Percentiles rank a stretch among this genome's conserved stretches.
These are phyloP conservation scores for Senna tora DNA, from an alignment of 306 rosid species.

Conservation along the genomic window DNA sequence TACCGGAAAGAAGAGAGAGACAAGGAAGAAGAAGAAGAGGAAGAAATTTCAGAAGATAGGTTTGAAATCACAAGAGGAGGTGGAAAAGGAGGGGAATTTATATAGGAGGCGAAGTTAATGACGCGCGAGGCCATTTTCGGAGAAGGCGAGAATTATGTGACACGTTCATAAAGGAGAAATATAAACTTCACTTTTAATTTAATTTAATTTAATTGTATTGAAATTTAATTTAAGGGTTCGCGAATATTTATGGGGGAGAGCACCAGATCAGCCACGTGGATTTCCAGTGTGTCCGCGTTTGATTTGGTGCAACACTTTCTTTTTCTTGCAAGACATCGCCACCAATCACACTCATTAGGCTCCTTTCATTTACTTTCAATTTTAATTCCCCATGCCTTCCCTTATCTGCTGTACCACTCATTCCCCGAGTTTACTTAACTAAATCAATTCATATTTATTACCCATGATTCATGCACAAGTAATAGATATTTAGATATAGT, in stretches of 20 bases:
- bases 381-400: not conserved
- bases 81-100: slow-evolving; percentile 33
- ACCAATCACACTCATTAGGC: not conserved
- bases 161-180: slow-evolving; percentile 25
- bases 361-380: slow-evolving; percentile 8
- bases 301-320: not conserved
- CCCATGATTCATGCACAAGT: too few species aligned
- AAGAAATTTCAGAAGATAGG: not conserved
- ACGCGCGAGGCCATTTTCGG: slow-evolving; percentile 46
- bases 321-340: not conserved
- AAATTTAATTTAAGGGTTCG: not conserved
- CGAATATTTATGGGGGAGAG: slow-evolving; percentile 50
- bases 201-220: not conserved
- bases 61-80: slow-evolving; percentile 24
- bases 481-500: too few species aligned
- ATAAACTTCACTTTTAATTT: not conserved
- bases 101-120: slow-evolving; percentile 24
- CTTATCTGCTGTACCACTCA: too few species aligned
- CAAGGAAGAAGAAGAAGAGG: not conserved
- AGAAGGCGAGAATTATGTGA: slow-evolving; percentile 47
- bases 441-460: too few species aligned
- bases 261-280: slow-evolving; percentile 63
- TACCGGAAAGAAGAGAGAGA: not conserved
- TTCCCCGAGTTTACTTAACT: too few species aligned
- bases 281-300: slow-evolving; percentile 44